Evolutionary conservation across 176 grass and related monocot species (phyloP), one percentile per base, ranked within the genome.

Genomic region (Cenchrus purpureus): DNA sequence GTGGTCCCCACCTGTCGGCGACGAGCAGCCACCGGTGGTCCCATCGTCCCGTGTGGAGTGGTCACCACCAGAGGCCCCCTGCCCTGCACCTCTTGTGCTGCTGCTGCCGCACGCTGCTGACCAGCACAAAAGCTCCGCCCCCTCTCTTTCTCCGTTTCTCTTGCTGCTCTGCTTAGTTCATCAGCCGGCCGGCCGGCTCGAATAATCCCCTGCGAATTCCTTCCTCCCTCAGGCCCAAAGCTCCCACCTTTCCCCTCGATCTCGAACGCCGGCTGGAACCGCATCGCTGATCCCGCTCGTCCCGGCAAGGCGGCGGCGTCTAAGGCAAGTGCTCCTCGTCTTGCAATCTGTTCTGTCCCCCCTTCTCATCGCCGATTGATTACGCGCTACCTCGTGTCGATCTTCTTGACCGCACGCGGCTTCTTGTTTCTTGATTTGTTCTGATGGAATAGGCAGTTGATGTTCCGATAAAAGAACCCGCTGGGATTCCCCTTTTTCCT

Each of bases 181-280:
- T 31, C 68, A 12, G 22, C 42, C 44, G 68, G 17, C 10, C 10
- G 28, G 19, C 7, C 62, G 12, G 28, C 42, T 40, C 19, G 34
- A 62, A 78, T 29, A 29, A 55, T 44, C 67, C 75, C 43, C 12
- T 10, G 14, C 56, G 3, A 59, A 28, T 58, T 68, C 60, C 22
- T 67, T 65, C 67, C 37, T n/a, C 14, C 74, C 61, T 7, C 1
- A 32, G 42, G 79, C 44, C 53, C 37, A 66, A 73, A 89, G 45
- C 37, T 56, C 64, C 17, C 32, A 37, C 65, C 53, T 86, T 32
- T 64, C 44, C 40, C 42, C 32, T 37, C 65, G 84, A 81, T 78
- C 46, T 64, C 42, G 81, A 73, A 29, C 7, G 25, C 48, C 34
- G 32, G 29, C 20, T 29, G 20, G 46, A 54, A 53, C 68, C 63